Conservation (phyloP, 2,329 filamentous ascomycete species). For the Camillea tinctor region DNA sequence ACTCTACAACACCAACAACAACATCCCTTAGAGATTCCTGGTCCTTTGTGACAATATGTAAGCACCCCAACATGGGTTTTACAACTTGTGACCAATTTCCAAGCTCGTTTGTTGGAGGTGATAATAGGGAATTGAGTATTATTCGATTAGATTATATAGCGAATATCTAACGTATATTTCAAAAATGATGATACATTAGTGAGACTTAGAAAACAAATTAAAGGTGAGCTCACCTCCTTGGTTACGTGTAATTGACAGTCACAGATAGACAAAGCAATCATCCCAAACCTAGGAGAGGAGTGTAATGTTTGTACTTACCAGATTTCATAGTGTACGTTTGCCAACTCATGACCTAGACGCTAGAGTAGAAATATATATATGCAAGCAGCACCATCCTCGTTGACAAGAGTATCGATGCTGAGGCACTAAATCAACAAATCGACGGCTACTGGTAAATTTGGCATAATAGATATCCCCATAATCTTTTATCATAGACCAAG, state of each 20-base stretch:
- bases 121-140: no score
- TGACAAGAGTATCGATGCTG: neutral
- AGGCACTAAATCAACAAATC: neutral
- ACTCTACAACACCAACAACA: neutral
- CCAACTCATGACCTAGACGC: neutral
- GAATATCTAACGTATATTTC: neutral
- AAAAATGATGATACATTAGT: neutral
- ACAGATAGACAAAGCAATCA: neutral
- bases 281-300: neutral
- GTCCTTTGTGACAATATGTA: neutral
- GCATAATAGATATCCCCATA: neutral
- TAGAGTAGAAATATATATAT: neutral
- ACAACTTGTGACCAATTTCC: no score
- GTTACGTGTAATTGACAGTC: neutral
- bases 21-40: neutral
- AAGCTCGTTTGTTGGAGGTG: no score
- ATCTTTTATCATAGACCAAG: neutral
- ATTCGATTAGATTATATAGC: no score
- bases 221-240: neutral
- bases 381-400: neutral
- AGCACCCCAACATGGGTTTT: neutral
- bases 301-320: neutral
- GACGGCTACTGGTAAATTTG: neutral
- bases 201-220: neutral
- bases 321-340: neutral